Evolutionary conservation across 495 filamentous ascomycete genomes (phyloP).

Genomic region (Articulospora tetracladia): DNA sequence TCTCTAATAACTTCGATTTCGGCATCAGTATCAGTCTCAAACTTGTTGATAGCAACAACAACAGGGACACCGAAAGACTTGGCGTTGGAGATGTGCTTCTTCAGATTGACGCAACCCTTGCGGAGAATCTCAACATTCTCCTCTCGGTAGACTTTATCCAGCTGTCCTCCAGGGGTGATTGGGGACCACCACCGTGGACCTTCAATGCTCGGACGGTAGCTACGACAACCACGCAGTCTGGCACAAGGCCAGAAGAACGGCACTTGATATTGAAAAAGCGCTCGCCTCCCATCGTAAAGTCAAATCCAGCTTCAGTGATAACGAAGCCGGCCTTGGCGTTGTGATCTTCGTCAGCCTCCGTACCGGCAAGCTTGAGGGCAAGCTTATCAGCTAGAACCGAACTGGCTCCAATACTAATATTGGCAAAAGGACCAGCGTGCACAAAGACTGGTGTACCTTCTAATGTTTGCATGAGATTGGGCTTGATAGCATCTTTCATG

Average conservation of each 20-base stretch:
- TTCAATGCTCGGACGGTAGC: slow-evolving; percentile 94
- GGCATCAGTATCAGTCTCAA: slow-evolving; percentile 88
- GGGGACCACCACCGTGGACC: slow-evolving; percentile 95
- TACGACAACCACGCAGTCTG: slow-evolving; percentile 91
- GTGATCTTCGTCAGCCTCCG: slow-evolving; percentile 89
- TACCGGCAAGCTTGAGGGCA: slow-evolving; percentile 91
- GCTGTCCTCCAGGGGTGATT: slow-evolving; percentile 77
- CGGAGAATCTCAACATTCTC: slow-evolving; percentile 91
- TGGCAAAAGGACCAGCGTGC: slow-evolving; percentile 95
- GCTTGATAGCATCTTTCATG: slow-evolving; percentile 98
- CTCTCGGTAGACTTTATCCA: slow-evolving; percentile 81
- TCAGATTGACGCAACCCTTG: slow-evolving; percentile 86
- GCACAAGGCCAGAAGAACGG: slow-evolving; percentile 84
- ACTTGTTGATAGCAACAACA: slow-evolving; percentile 97
- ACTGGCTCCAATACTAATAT: slow-evolving; percentile 95
- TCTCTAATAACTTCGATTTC: slow-evolving; percentile 86
- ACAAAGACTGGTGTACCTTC: slow-evolving; percentile 97
- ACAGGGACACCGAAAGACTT: slow-evolving; percentile 86
- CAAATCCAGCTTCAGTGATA: slow-evolving; percentile 97
- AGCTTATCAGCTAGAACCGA: slow-evolving; percentile 93
- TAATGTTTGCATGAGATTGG: slow-evolving; percentile 96
- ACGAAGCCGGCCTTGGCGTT: slow-evolving; percentile 85
- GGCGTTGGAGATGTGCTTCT: slow-evolving; percentile 90
- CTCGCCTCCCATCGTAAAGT: slow-evolving; percentile 99
- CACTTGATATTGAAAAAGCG: slow-evolving; percentile 99